Base-by-base conservation (phyloP, 139 green algal species). In the Axilococcus clingmanii region DNA sequence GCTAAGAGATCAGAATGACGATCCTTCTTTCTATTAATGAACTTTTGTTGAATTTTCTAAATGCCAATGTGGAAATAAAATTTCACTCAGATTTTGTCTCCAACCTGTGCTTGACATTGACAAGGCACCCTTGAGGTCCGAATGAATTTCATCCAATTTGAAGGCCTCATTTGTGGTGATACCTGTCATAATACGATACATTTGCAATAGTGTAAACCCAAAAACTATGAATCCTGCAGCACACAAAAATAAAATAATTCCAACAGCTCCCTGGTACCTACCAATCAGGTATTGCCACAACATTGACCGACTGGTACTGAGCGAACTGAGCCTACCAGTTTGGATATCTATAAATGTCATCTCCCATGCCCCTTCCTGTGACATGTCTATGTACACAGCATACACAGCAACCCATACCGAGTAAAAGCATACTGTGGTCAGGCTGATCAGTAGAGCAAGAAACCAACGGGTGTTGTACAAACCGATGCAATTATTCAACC, bases 401-500 rank as follows among this genome's bases (percentile, higher is more conserved):
- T 7, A 8, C 12, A 27, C 23, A 4, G 23, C 32, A 56, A 63
- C 30, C 52, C 40, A 41, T 17, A 33, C 33, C 19, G 25, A 78
- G 47, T 86, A 81, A 9, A 56, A 15, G 32, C 71, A 78, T 6
- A 79, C 36, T 1, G 66, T 9, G 12, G 70, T 38, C n/a, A 76
- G 77, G 22, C 52, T 20, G 4, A 59, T 11, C 31, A 87, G 68
- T 46, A 87, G 84, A 16, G 40, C 43, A 29, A 87, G 40, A 54
- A 87, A 87, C 27, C 47, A 72, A 16, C 63, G 55, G 49, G 75
- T 59, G 44, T 87, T 93, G 42, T 37, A 42, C 48, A 74, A 47
- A 11, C 83, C 83, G 19, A 93, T 69, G 48, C 71, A 83, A 52
- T 75, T 83, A 68, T 85, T 89, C 31, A 88, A 62, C 83, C 83